Evolutionary conservation across 2,329 filamentous ascomycete genomes (phyloP).

Genomic region (Penicillium olsonii): DNA sequence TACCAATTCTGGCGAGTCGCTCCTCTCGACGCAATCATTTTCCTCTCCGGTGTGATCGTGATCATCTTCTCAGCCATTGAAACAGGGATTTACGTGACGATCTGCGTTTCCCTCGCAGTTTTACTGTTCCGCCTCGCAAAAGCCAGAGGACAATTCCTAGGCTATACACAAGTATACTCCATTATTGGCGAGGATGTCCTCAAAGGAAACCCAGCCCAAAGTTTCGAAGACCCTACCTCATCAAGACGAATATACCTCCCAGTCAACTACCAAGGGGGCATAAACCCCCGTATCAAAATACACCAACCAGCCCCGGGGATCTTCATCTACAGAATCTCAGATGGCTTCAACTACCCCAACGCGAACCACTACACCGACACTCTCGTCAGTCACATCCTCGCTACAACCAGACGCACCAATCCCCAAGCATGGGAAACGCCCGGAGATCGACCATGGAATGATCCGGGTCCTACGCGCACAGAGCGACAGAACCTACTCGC

Average conservation of each 20-base stretch:
- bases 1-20: slow-evolving; percentile 93
- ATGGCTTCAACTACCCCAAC: slow-evolving; percentile 93
- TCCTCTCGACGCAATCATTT: slow-evolving; percentile 83
- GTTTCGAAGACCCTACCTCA: background rate
- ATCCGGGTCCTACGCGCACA: slow-evolving; percentile 65
- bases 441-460: slow-evolving; percentile 88
- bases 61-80: slow-evolving; percentile 85
- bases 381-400: slow-evolving; percentile 65
- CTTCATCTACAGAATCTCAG: slow-evolving; percentile 88
- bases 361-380: slow-evolving; percentile 81
- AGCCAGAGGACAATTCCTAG: slow-evolving; percentile 78
- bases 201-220: background rate
- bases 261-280: slow-evolving; percentile 77
- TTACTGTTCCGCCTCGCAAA: slow-evolving; percentile 79
- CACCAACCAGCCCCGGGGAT: slow-evolving; percentile 80
- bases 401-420: slow-evolving; percentile 72
- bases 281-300: slow-evolving; percentile 77
- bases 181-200: slow-evolving; percentile 58
- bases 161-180: slow-evolving; percentile 59
- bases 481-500: slow-evolving; percentile 49
- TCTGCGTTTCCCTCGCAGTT: slow-evolving; percentile 71
- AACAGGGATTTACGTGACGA: slow-evolving; percentile 85
- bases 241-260: slow-evolving; percentile 69
- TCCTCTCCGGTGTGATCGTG: slow-evolving; percentile 84
- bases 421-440: slow-evolving; percentile 61